Conservation (phyloP, 2,329 filamentous ascomycete species). For the Pseudocercospora musae region DNA sequence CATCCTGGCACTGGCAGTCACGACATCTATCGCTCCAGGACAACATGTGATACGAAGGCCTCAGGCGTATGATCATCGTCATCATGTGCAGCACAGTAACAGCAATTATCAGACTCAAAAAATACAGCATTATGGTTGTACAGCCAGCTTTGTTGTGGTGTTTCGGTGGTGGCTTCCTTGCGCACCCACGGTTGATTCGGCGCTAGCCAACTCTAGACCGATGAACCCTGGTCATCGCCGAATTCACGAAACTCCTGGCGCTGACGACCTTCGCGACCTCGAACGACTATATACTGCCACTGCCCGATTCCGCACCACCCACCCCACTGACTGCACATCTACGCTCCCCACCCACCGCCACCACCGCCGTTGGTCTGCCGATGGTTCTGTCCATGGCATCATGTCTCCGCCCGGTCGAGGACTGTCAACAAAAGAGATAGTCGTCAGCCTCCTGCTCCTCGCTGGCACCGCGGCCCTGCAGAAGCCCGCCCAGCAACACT, state of each 20-base stretch:
- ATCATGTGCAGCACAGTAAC: background rate
- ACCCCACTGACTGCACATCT: background rate
- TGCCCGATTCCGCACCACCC: background rate
- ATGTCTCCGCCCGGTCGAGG: constrained; percentile 24
- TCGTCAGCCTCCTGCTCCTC: constrained; percentile 26
- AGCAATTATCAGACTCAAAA: too few species aligned
- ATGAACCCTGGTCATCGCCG: background rate
- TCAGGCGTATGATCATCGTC: too few species aligned
- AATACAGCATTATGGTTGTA: too few species aligned
- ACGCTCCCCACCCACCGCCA: background rate
- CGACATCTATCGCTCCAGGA: background rate
- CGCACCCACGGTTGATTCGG: background rate
- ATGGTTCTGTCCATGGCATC: constrained; percentile 24
- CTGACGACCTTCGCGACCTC: background rate
- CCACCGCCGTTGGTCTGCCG: background rate
- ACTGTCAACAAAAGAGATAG: constrained; percentile 1
- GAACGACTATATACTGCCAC: background rate
- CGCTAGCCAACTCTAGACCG: background rate
- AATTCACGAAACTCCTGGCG: background rate
- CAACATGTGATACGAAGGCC: background rate
- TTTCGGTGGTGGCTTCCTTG: background rate
- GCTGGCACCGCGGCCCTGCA: constrained; percentile 37
- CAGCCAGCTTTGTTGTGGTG: background rate
- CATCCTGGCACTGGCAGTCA: background rate
- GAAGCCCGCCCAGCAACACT: constrained; percentile 34